Evolutionary conservation across 2,329 filamentous ascomycete genomes (phyloP).

Genomic region (Periconia sp.): DNA sequence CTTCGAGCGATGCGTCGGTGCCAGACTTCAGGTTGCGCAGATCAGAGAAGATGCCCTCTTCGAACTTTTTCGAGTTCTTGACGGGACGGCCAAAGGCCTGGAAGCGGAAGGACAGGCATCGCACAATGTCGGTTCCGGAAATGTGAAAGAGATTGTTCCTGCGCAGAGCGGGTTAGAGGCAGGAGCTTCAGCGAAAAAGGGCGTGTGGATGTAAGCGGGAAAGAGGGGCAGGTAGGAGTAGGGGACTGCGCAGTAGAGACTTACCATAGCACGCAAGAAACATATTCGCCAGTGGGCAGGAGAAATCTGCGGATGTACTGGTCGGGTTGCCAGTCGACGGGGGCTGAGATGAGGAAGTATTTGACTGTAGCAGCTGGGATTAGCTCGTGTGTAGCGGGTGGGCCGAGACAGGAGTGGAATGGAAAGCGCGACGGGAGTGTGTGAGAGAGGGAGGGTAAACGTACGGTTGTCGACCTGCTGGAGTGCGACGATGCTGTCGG

Average conservation of each 20-base stretch:
- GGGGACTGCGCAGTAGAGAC: slow-evolving; percentile 18
- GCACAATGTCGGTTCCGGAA: slow-evolving; percentile 96
- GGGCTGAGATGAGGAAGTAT: slow-evolving; percentile 98
- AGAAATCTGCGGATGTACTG: slow-evolving; percentile 97
- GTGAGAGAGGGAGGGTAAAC: slow-evolving; percentile 41
- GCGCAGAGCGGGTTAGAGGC: slow-evolving; percentile 28
- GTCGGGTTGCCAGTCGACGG: slow-evolving; percentile 95
- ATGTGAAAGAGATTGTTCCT: slow-evolving; percentile 99
- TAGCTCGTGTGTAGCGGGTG: slow-evolving; percentile 41
- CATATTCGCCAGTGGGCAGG: slow-evolving; percentile 95
- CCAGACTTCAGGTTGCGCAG: slow-evolving; percentile 97
- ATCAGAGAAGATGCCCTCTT: slow-evolving; percentile 99
- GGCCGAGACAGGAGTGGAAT: neutral
- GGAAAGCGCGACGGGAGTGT: neutral
- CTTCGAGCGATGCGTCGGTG: slow-evolving; percentile 95
- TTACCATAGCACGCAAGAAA: slow-evolving; percentile 93
- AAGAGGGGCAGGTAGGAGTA: neutral
- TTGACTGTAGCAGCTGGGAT: slow-evolving; percentile 66
- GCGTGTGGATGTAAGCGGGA: neutral
- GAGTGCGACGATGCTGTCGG: slow-evolving; percentile 93
- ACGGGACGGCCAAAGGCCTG: slow-evolving; percentile 97
- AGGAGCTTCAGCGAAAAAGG: neutral
- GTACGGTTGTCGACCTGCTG: slow-evolving; percentile 97
- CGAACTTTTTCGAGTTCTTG: slow-evolving; percentile 99
- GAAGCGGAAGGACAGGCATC: slow-evolving; percentile 96